Conservation (phyloP, 768 basidiomycete species). For the Rhizopogon vesiculosus region DNA sequence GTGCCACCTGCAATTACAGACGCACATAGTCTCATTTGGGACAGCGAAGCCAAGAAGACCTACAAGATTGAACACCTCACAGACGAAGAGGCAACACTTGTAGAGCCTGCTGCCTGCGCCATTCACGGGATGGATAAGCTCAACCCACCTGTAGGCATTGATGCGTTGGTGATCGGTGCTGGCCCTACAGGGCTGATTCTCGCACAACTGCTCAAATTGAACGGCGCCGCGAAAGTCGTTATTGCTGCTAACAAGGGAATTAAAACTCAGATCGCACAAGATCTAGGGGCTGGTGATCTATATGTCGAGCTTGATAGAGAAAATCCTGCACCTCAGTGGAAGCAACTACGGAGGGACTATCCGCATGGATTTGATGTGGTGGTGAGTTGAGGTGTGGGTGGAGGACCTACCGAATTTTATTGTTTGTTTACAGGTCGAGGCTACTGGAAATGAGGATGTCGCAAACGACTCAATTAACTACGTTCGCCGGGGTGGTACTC, state of each 20-base stretch:
- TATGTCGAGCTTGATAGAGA: constrained; percentile 37
- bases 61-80: constrained; percentile 38
- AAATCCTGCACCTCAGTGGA: constrained; percentile 34
- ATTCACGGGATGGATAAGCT: constrained; percentile 43
- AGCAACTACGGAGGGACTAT: constrained; percentile 34
- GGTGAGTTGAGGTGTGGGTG: constrained; percentile 7
- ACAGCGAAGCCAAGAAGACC: constrained; percentile 29
- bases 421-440: constrained; percentile 26
- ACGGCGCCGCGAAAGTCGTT: constrained; percentile 16
- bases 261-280: constrained; percentile 38
- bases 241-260: constrained; percentile 34
- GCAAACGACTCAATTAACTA: constrained; percentile 39
- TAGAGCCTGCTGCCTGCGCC: constrained; percentile 40
- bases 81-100: constrained; percentile 36
- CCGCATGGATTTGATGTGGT: constrained; percentile 44
- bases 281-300: constrained; percentile 32
- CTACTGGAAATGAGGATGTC: constrained; percentile 37
- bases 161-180: constrained; percentile 38
- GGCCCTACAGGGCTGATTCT: constrained; percentile 39
- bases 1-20: constrained; percentile 6
- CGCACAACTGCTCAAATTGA: constrained; percentile 34
- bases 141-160: constrained; percentile 33
- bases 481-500: constrained; percentile 38
- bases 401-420: not conserved
- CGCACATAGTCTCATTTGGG: not conserved